Evolutionary conservation across 768 basidiomycete species (phyloP).

Genomic region (Fomitopsis pulvina): DNA sequence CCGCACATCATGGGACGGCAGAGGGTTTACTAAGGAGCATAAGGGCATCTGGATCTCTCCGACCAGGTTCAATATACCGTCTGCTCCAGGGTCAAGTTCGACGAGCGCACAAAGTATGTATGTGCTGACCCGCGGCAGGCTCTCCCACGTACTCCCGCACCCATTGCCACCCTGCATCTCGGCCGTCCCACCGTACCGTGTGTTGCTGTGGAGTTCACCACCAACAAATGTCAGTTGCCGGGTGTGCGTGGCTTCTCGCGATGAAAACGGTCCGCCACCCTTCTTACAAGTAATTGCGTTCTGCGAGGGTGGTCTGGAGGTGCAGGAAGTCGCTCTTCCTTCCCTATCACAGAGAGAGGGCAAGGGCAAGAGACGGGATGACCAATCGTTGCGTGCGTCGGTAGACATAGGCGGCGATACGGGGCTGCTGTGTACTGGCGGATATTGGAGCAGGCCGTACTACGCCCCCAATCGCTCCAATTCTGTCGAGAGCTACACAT

Average conservation of each 20-base stretch:
- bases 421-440: constrained; percentile 49
- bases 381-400: constrained; percentile 47
- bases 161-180: constrained; percentile 55
- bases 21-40: constrained; percentile 32
- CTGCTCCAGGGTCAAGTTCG: constrained; percentile 17
- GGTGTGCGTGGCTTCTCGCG: constrained; percentile 30
- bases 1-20: constrained; percentile 38
- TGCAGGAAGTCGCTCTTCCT: constrained; percentile 57
- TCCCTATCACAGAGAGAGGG: constrained; percentile 33
- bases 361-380: constrained; percentile 42
- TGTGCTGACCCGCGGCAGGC: constrained; percentile 62
- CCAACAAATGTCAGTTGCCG: constrained; percentile 53
- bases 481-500: constrained; percentile 35
- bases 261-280: constrained; percentile 25
- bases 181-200: constrained; percentile 42
- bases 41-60: constrained; percentile 45
- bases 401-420: constrained; percentile 62
- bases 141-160: constrained; percentile 59
- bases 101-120: constrained; percentile 40
- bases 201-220: constrained; percentile 49
- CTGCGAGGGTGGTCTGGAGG: constrained; percentile 66
- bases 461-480: constrained; percentile 36
- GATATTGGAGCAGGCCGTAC: constrained; percentile 39
- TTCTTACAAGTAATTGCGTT: constrained; percentile 68
- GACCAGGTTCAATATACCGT: constrained; percentile 34